A percentile compares a stretch with the other conserved stretches of the same genome.
phyloP scores from a whole-genome alignment of 1,139 yeast genomes.

The Candida sojae region DNA sequence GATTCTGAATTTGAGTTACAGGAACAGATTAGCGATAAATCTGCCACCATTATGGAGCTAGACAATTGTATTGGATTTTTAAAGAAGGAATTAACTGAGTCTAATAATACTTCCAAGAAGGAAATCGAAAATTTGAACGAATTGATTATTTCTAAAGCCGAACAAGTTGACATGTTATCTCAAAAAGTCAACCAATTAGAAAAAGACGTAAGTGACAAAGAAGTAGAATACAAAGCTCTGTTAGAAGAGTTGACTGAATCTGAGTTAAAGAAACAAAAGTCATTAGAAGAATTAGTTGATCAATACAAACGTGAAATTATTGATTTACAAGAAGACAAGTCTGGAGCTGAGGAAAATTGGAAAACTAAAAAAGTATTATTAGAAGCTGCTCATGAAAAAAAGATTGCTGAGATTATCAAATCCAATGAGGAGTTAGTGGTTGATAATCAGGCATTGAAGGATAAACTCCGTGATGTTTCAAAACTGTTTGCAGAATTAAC shows the following conservation, averaged over 20 bases:
- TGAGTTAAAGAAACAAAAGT: not conserved
- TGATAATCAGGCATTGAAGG: constrained; percentile 1
- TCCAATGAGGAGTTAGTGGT: not conserved
- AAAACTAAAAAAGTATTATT: not conserved
- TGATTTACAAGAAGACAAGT: not conserved
- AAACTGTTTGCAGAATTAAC: not conserved
- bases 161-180: constrained; percentile 2
- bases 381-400: not conserved
- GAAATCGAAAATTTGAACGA: constrained; percentile 4
- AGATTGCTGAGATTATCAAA: not conserved
- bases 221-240: not conserved
- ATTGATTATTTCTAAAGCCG: constrained; percentile 6
- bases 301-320: not conserved
- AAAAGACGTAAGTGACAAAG: not conserved
- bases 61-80: not conserved
- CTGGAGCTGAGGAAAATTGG: constrained; percentile 1
- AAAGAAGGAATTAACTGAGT: not conserved
- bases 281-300: not conserved
- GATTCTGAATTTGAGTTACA: not conserved
- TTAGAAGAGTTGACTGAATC: not conserved
- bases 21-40: not conserved
- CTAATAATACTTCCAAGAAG: not conserved
- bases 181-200: not conserved
- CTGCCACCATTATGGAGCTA: constrained; percentile 1
- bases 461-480: not conserved